Evolutionary conservation across 2,329 filamentous ascomycete genomes (phyloP), one percentile per base, ranked within the genome.

Genomic region (Simplicillium sp.): DNA sequence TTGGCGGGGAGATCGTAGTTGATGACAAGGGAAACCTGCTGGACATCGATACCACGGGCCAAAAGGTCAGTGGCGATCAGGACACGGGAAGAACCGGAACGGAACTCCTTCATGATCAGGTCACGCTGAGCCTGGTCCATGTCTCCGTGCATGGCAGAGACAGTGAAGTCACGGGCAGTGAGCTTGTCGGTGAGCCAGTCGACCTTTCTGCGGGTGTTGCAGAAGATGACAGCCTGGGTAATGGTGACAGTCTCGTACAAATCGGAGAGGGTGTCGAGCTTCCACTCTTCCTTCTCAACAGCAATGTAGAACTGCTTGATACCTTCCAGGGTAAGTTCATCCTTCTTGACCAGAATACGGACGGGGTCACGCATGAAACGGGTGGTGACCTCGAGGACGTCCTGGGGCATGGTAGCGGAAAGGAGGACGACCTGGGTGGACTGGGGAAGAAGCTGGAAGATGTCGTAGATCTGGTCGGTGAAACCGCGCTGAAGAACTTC

Each of bases 301-400:
- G 92, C 92, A 70, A 98, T 97, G 76, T 96, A 98, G 76, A 96
- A 98, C 69, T 98, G 92, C 80, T 98, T 98, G 65, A 98, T 94
- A 87, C 92, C 92, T 74, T 98, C 92, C 45, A 98, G 87, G 61
- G 92, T 98, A 68, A 98, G 83, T 68, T 98, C 92, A 62, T 94
- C 90, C 81, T 95, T 95, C 85, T 98, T 98, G 71, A 98, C 92
- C 56, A 98, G 79, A 63, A 98, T 97, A 63, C 92, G 89, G 67
- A 98, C 86, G 54, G 92, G 92, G 71, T 98, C 92, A 58, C 88
- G 89, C 92, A 98, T 98, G 80, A 98, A 98, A 76, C 96, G 96
- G 73, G 90, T 97, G 62, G 92, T 98, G 63, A 98, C 89, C 75
- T 98, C 92, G 47, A 98, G 82, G 48, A 98, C 92, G 63, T 98